These are phyloP conservation scores for Acanthamoeba quina DNA, from an alignment of 208 protist species.

Conservation along the genomic window DNA sequence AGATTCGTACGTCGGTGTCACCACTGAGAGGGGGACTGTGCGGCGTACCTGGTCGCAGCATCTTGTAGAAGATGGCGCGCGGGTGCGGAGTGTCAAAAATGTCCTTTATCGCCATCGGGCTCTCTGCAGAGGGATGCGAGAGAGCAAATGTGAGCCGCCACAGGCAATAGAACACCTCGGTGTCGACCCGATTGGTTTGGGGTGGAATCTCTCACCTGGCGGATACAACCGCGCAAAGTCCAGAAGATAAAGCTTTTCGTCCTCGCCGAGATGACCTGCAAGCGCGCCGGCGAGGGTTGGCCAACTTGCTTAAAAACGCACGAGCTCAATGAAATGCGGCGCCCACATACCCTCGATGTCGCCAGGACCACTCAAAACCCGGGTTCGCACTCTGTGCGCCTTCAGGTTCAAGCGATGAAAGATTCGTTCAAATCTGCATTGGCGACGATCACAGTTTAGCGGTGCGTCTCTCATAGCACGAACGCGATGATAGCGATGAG, in stretches of 20 bases:
- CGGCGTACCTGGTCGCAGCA: conserved; percentile 57
- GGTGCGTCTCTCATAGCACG: neutral
- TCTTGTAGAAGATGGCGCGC: conserved; percentile 58
- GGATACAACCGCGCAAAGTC: conserved; percentile 51
- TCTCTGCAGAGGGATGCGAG: neutral
- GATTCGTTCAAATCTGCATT: neutral
- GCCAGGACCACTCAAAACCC: neutral
- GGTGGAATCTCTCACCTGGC: neutral
- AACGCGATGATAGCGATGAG: neutral
- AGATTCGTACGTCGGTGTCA: neutral
- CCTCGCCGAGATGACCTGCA: neutral
- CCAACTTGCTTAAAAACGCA: neutral
- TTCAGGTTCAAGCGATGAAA: conserved; percentile 65
- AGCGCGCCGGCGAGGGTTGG: neutral
- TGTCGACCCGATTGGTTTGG: too few species aligned
- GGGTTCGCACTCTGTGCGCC: neutral
- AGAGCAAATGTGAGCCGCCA: neutral
- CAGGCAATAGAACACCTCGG: neutral
- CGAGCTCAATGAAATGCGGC: neutral
- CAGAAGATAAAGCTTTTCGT: conserved; percentile 63
- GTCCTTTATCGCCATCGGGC: neutral
- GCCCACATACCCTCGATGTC: conserved; percentile 33
- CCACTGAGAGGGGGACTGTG: neutral
- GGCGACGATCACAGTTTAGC: neutral
- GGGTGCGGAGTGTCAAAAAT: conserved; percentile 20